These are phyloP conservation scores for Ganoderma meredithae DNA, from an alignment of 1,284 basidiomycete genomes.

Conservation along the genomic window DNA sequence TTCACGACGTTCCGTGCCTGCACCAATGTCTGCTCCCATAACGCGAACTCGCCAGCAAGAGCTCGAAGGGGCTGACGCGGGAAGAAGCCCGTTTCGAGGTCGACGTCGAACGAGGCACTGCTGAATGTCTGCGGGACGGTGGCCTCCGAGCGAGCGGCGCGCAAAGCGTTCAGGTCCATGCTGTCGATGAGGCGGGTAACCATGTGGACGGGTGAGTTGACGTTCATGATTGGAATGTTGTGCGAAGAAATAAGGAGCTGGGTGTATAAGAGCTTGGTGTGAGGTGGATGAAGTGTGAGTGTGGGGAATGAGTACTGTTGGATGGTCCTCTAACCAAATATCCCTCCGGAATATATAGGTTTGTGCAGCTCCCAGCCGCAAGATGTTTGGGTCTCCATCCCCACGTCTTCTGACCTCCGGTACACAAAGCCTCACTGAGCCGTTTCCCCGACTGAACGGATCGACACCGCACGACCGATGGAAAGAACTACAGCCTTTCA, in stretches of 20 bases:
- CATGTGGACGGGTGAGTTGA: conserved; percentile 48
- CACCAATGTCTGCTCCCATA: conserved; percentile 79
- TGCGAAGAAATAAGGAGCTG: conserved; percentile 16
- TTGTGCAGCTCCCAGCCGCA: not conserved
- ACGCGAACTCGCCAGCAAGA: conserved; percentile 60
- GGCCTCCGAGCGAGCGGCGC: conserved; percentile 25
- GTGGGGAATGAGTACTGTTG: conserved; percentile 5
- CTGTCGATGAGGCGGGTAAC: conserved; percentile 33
- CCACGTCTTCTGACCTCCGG: not conserved
- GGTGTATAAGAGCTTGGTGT: conserved; percentile 8
- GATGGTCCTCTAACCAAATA: not conserved
- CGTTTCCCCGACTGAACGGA: conserved; percentile 1
- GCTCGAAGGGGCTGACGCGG: conserved; percentile 73
- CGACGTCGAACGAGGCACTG: conserved; percentile 42
- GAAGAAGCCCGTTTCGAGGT: conserved; percentile 82
- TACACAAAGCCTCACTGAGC: not conserved
- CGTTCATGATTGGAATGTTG: conserved; percentile 39
- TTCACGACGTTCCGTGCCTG: conserved; percentile 64
- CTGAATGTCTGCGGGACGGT: conserved; percentile 30
- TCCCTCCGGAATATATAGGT: conserved; percentile 11
- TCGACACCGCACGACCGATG: conserved; percentile 20
- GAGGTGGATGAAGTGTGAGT: conserved; percentile 5
- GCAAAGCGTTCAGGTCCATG: conserved; percentile 30
- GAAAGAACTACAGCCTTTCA: conserved; percentile 26
- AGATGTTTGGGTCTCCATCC: conserved; percentile 1